Percentiles rank a stretch among this genome's conserved stretches.
Conservation (phyloP, 2,329 filamentous ascomycete species). For the Xylaria sp. region DNA sequence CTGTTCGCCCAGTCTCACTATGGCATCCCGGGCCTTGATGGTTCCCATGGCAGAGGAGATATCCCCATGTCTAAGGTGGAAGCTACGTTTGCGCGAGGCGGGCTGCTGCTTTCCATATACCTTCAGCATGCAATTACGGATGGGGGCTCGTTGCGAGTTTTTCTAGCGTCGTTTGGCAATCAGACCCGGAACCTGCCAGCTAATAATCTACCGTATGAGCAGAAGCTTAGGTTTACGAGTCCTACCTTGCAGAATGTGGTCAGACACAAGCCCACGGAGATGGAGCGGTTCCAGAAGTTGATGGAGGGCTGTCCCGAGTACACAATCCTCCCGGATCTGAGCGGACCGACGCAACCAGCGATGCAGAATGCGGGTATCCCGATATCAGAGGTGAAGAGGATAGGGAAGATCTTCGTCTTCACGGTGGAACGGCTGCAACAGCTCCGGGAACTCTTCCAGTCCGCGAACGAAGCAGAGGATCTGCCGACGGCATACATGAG, state of each 20-base stretch:
- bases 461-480: constrained; percentile 17
- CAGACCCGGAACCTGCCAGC: constrained; percentile 30
- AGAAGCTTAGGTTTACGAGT: constrained; percentile 23
- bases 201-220: constrained; percentile 27
- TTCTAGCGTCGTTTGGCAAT: constrained; percentile 37
- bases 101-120: constrained; percentile 37
- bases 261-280: constrained; percentile 18
- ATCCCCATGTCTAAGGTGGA: constrained; percentile 38
- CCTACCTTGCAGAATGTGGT: constrained; percentile 15
- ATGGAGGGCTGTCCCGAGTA: constrained; percentile 37
- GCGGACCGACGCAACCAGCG: constrained; percentile 36
- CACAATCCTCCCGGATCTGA: constrained; percentile 28
- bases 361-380: constrained; percentile 26
- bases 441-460: constrained; percentile 28
- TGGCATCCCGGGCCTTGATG: constrained; percentile 22
- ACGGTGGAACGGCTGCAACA: constrained; percentile 30
- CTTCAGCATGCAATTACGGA: constrained; percentile 41
- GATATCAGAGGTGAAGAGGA: constrained; percentile 31
- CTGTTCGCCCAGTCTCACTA: constrained; percentile 27
- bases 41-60: constrained; percentile 13
- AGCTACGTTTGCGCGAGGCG: constrained; percentile 36
- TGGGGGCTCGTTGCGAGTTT: constrained; percentile 36
- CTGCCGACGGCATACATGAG: constrained; percentile 37
- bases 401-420: constrained; percentile 41
- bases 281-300: constrained; percentile 25